Base-by-base conservation (phyloP, 177 flowering plant species). In the Vitis hybrid region DNA sequence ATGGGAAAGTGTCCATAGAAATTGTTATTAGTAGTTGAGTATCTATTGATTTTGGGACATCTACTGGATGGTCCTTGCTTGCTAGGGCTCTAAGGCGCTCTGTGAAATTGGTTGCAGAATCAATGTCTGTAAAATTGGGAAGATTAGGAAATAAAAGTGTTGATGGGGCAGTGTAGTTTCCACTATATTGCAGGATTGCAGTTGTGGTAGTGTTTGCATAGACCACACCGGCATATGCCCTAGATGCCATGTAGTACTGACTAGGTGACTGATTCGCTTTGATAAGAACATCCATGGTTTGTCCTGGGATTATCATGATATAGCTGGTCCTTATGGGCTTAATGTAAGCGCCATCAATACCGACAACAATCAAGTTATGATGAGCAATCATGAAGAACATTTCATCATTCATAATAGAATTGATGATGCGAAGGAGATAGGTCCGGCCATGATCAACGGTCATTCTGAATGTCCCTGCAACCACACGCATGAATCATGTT, bases 1-100 rank as follows among this genome's bases (percentile, higher is more conserved):
- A 75, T 6, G 69, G 58, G 31, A 69, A 17, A 2, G 38, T 11
- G 66, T 75, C 70, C 0, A 69, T 49, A 5, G 77, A 75, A 2
- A 64, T n/a, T 2, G 73, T 75, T 24, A 24, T 24, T 24, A 24
- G 28, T 20, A 55, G 3, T 13, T 17, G n/a, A 9, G 59, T 67
- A 33, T 33, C 57, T 18, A 67, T 17, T 5, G 53, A 9, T 33
- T 22, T 53, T 54, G 70, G 62, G 15, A 67, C 62, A 11, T 67
- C 22, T 20, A 53, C 3, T 2, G 70, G 50, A 33, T 55, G 52
- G 2, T 28, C 61, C 28, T 47, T 11, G 31, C 50, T 55, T 11
- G 50, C 17, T 28, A 67, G 33, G 70, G 20, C 38, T 14, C 61
- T 14, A 24, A 67, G 44, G n/a, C 56, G 52, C 8, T 28, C 6